Conservation (phyloP, 208 protist species). For the Trichomonas gallinae region DNA sequence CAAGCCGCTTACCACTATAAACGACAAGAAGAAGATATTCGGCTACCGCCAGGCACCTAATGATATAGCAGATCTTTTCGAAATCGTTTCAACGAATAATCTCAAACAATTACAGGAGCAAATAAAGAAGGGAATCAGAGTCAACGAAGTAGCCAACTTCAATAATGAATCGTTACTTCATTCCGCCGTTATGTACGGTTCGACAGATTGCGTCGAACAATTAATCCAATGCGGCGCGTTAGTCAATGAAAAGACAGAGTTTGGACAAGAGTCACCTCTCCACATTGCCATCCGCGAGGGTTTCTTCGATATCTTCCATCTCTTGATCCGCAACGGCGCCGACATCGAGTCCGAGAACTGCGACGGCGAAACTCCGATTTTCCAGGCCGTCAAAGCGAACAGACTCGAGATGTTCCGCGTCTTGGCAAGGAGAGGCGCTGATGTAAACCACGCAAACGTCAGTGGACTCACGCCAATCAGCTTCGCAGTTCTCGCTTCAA, state of each 20-base stretch:
- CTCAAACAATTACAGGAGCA: background rate
- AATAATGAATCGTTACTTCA: background rate
- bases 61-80: background rate
- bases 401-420: constrained; percentile 1
- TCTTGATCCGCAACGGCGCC: background rate
- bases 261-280: background rate
- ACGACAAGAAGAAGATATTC: no score
- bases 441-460: background rate
- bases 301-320: background rate
- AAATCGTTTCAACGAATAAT: background rate
- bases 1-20: no score
- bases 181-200: background rate
- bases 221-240: background rate
- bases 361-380: background rate
- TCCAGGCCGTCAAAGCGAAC: background rate
- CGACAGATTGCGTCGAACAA: background rate
- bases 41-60: background rate
- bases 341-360: background rate
- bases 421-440: background rate
- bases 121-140: background rate
- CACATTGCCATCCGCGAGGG: background rate
- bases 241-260: background rate
- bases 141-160: background rate
- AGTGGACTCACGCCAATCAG: background rate
- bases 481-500: background rate